Conservation (phyloP, 495 filamentous ascomycete genomes). For the Podospora pseudocomata region DNA sequence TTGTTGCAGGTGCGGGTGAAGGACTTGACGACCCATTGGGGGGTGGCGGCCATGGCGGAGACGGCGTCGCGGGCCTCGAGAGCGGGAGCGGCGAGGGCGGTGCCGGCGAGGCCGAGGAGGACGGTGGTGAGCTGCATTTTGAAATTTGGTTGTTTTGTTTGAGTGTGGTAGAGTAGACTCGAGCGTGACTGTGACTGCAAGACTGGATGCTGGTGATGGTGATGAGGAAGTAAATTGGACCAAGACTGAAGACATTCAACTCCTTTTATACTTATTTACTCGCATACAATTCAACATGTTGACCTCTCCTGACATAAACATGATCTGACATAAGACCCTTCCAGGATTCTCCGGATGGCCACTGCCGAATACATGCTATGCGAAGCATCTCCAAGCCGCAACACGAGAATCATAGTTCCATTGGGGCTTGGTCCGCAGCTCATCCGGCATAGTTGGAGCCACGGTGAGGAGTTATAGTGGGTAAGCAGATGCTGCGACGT, state of each 20-base stretch:
- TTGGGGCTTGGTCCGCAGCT: not conserved
- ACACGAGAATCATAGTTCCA: not conserved
- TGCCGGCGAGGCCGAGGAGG: slow-evolving; percentile 38
- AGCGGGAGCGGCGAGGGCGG: slow-evolving; percentile 38
- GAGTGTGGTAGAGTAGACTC: not conserved
- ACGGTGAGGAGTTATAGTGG: not conserved
- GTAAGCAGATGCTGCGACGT: not conserved
- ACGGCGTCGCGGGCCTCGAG: slow-evolving; percentile 30
- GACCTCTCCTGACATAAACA: not conserved
- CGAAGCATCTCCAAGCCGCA: not conserved
- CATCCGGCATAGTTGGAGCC: not conserved
- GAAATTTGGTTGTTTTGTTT: not conserved
- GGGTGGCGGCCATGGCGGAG: slow-evolving; percentile 40
- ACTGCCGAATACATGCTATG: not conserved
- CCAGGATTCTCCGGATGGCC: not conserved
- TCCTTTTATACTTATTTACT: not conserved
- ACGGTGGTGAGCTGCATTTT: slow-evolving; percentile 48
- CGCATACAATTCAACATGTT: not conserved
- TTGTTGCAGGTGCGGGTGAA: slow-evolving; percentile 49
- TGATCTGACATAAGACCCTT: not conserved
- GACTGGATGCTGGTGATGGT: not conserved
- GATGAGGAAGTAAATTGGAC: not conserved
- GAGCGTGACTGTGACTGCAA: not conserved
- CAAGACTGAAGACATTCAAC: not conserved
- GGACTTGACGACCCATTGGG: slow-evolving; percentile 47